Evolutionary conservation across 169 alveolate genomes (phyloP), one percentile per base, ranked within the genome.

Genomic region (Eimeria necatrix): DNA sequence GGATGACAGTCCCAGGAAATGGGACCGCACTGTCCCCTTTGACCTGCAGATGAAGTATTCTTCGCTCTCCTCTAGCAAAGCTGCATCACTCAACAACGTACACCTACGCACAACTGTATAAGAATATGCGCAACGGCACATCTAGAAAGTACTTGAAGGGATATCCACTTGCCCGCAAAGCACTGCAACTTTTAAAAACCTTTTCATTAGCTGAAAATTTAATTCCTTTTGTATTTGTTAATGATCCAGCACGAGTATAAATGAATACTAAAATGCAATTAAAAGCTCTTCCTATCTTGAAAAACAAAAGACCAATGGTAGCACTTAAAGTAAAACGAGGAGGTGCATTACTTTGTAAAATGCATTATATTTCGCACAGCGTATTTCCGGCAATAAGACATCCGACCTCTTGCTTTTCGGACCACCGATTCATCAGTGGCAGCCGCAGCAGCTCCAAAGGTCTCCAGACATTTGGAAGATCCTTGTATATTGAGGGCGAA

Each of bases 391-490:
- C 26, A 2, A 3, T 12, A 24, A 3, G 24, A 71, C 22, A 14
- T 52, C 92, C 60, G 92, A 85, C 92, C 92, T 85, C 49, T 22
- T 7, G 92, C 92, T 41, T 32, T 59, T 41, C 52, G 76, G 24
- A 85, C 92, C 18, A 85, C 92, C 12, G 80, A 85, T 46, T 41
- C 61, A 6, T 85, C 92, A 48, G 92, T 26, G 24, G 92, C 92
- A 56, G 92, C 92, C 4, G 92, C 92, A 85, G 92, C 80, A 60
- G 49, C 92, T 78, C 92, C 92, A 60, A 85, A 85, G 8, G 92
- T 85, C 32, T 60, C 80, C n/a, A 26, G 64, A 20, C 92, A 85
- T 41, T 41, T 56, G 12, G 92, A 32, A 51, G 92, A 85, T 22
- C 92, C 61, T 60, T 85, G 56, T 56, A 85, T 26, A 8, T 60